Evolutionary conservation across 805 yeast genomes (phyloP).

Genomic region (Metschnikowia hibisci): DNA sequence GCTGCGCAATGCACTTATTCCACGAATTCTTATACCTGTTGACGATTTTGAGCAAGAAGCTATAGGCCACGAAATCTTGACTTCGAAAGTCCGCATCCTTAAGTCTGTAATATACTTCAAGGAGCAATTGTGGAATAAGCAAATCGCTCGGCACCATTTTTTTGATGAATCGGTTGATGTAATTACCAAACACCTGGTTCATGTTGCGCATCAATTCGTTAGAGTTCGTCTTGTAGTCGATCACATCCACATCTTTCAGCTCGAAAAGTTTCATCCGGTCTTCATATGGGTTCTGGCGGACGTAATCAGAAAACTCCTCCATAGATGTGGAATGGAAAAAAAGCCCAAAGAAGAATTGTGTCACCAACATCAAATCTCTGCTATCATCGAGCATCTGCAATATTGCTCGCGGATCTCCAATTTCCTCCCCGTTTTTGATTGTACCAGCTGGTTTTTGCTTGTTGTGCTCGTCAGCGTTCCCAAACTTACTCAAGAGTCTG

Average conservation of each 20-base stretch:
- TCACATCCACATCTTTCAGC: conserved; percentile 23
- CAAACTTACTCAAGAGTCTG: conserved; percentile 13
- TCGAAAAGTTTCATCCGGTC: conserved; percentile 30
- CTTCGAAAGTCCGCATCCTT: conserved; percentile 36
- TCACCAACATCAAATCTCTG: conserved; percentile 30
- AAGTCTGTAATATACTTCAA: conserved; percentile 25
- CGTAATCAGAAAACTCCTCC: conserved; percentile 28
- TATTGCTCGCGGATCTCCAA: conserved; percentile 32
- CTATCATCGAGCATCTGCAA: conserved; percentile 35
- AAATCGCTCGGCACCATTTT: conserved; percentile 35
- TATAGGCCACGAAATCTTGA: conserved; percentile 61
- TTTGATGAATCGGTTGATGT: conserved; percentile 32
- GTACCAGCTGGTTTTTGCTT: conserved; percentile 10
- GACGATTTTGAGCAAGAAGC: conserved; percentile 47
- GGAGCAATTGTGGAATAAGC: conserved; percentile 31
- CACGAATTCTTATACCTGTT: conserved; percentile 53
- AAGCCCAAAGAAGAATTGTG: conserved; percentile 38
- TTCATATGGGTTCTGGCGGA: conserved; percentile 25
- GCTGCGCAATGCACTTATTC: conserved; percentile 56
- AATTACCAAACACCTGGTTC: conserved; percentile 44
- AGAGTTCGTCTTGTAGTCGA: conserved; percentile 44
- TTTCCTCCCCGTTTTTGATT: conserved; percentile 16
- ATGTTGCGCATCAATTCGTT: conserved; percentile 44
- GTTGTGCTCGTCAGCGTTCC: conserved; percentile 8
- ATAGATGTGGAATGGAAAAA: conserved; percentile 39